Base-by-base conservation (phyloP, 306 rosid species). In the Lagenaria siceraria region DNA sequence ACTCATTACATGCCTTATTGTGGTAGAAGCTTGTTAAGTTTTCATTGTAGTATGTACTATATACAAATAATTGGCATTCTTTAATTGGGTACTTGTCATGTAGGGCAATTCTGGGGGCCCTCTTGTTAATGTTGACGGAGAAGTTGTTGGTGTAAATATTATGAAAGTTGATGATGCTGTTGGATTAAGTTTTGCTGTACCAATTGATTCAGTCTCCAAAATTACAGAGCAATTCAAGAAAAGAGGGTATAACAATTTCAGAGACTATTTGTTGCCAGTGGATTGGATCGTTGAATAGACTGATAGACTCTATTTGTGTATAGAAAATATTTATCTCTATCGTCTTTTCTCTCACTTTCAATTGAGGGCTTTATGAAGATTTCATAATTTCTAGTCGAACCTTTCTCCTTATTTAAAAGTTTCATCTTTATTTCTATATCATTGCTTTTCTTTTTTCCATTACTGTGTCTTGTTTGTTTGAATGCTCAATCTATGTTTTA, bases 101-200 rank as follows among this genome's bases (percentile, higher is more conserved):
- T 82, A 95, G 97, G 99, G 97, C 42, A 95, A 88, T 86, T 95
- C 97, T 79, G 99, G 99, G 76, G 97, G 97, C 9, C 97, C 99
- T 40, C 89, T 95, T 75, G 92, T 90, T 62, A 90, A 95, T 85
- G 79, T 90, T 78, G 97, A 95, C 77, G 99, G 97, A 55, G 97
- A 95, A 85, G 87, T 95, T 71, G 83, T 92, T 76, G 99, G 99
- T 10, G 88, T 95, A 60, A 90, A 92, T 87, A 83, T 86, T 40
- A 78, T 95, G 96, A 95, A 92, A 89, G 81, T 90, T 56, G 7
- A 81, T 65, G 84, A 81, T 36, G 99, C 96, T 75, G 97, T 87
- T 88, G 99, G 99, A 48, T 68, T 95, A 87, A 68, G 97, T 85
- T 95, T 95, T 78, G 86, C 97, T 54, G 92, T 89, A 51, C 99